Evolutionary conservation across 2,329 filamentous ascomycete species (phyloP).

Genomic region (Colletotrichum sp.): DNA sequence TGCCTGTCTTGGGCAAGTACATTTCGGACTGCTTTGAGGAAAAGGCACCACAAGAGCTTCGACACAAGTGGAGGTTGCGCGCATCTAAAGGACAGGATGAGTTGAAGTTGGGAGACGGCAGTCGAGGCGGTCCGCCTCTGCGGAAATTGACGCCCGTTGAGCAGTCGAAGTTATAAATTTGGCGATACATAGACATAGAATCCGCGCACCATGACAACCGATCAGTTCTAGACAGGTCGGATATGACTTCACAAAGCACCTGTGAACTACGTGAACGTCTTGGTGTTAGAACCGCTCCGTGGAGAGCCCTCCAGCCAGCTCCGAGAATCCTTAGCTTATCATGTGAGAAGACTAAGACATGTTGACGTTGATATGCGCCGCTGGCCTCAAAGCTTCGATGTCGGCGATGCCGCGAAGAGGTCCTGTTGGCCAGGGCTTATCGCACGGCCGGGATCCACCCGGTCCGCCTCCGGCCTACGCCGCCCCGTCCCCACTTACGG

Average conservation of each 20-base stretch:
- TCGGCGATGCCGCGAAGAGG: not conserved
- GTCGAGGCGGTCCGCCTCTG: slow-evolving; percentile 32
- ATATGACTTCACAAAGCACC: no score
- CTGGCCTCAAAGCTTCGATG: not conserved
- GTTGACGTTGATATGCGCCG: not conserved
- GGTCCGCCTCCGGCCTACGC: not conserved
- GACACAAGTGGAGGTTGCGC: slow-evolving; percentile 34
- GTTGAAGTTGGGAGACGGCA: slow-evolving; percentile 31
- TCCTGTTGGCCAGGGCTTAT: not conserved
- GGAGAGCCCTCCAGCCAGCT: no score
- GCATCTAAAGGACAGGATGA: not conserved
- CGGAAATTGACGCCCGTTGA: slow-evolving; percentile 26
- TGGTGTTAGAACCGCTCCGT: no score
- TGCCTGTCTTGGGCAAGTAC: slow-evolving; percentile 28
- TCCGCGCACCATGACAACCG: no score
- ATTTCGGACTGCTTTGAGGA: slow-evolving; percentile 37
- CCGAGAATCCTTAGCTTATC: not conserved
- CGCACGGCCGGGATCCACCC: not conserved
- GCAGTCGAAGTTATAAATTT: slow-evolving; percentile 26
- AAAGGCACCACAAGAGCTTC: slow-evolving; percentile 29
- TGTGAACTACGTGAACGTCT: no score
- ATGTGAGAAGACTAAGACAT: rapidly evolving
- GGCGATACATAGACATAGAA: not conserved
- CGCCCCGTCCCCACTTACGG: not conserved
- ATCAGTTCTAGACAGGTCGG: no score